phyloP scores from a whole-genome alignment of 2,329 filamentous ascomycete species.

The Plectosphaerella sp. region DNA sequence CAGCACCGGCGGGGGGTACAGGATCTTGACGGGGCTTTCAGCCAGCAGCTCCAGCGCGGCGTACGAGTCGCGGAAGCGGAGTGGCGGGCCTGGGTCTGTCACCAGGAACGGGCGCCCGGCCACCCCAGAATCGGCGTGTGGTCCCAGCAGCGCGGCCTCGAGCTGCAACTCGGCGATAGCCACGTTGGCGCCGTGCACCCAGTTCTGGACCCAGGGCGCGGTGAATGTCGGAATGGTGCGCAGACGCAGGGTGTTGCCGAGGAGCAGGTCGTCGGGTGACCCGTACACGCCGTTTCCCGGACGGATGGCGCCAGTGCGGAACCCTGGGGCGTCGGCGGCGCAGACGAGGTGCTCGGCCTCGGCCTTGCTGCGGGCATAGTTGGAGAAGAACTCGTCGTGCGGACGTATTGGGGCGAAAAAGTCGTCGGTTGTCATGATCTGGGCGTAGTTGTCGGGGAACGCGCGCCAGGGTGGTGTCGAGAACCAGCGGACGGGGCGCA shows the following conservation, averaged over 20 bases:
- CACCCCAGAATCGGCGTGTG: conserved; percentile 24
- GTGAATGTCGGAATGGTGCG: conserved; percentile 40
- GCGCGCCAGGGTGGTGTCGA: conserved; percentile 35
- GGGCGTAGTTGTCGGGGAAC: conserved; percentile 33
- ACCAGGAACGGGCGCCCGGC: conserved; percentile 45
- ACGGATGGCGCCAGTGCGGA: conserved; percentile 50
- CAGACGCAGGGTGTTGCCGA: conserved; percentile 34
- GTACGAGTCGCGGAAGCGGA: conserved; percentile 35
- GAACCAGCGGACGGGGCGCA: conserved; percentile 36
- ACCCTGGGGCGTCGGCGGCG: conserved; percentile 29
- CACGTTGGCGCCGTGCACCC: conserved; percentile 46
- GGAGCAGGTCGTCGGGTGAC: conserved; percentile 35
- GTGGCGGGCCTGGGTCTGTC: conserved; percentile 43
- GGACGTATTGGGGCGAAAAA: conserved; percentile 31
- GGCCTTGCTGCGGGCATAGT: conserved; percentile 48
- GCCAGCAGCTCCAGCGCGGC: conserved; percentile 22
- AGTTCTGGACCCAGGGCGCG: conserved; percentile 40
- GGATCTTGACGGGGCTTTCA: conserved; percentile 23
- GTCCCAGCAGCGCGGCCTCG: conserved; percentile 42
- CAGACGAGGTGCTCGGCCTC: conserved; percentile 47
- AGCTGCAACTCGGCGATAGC: conserved; percentile 49
- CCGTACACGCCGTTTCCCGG: conserved; percentile 52
- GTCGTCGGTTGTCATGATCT: conserved; percentile 41
- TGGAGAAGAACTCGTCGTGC: conserved; percentile 39
- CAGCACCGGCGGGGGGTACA: conserved; percentile 25